Base-by-base conservation (phyloP, 2,329 filamentous ascomycete genomes). In the Ceratocystis lukuohia region DNA sequence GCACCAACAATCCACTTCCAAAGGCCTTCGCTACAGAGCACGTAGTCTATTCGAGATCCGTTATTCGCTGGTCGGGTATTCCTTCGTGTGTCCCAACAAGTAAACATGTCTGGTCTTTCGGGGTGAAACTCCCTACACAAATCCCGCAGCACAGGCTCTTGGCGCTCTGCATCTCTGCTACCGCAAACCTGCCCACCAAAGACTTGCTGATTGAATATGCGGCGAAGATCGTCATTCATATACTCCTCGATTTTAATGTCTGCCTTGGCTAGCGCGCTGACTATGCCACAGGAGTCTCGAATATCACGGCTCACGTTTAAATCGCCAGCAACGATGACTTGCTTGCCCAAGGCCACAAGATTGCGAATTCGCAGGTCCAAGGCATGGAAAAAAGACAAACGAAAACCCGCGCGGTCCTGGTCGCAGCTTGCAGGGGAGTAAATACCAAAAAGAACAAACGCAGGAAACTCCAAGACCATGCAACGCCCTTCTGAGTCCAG, bases 31-130 rank as follows among this genome's bases (percentile, higher is more conserved):
- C 86, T 94, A 73, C 91, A 96, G 2, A 97, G 80, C 20, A 99
- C 83, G 75, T 96, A 97, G 75, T 99, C 94, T 71, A 97, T 97
- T 45, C 94, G 84, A 65, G 89, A 88, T 5, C 94, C 94, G 74
- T 88, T 95, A 74, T 97, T 97, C 2, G 89, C 91, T 2, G 93
- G 93, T n/a, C 94, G 82, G n/a, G 90, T 89, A 75, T 97, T 97
- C 72, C 91, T 88, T 74, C 89, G 92, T 63, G 90, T 92, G 69
- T 97, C 91, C 93, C 93, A 97, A 74, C 93, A 96, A 0, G 94
- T 97, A 74, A 91, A 97, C 94, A 99, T 97, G 68, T 91, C 91
- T 69, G 80, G 79, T 48, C 94, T 82, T n/a, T 79, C 76, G 0
- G 89, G 88, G 72, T 96, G 88, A 72, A 92, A 95, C 30, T 82